A percentile compares a stretch with the other conserved stretches of the same genome.
Conservation (phyloP, 768 basidiomycete genomes). For the Auriculariales sp. region DNA sequence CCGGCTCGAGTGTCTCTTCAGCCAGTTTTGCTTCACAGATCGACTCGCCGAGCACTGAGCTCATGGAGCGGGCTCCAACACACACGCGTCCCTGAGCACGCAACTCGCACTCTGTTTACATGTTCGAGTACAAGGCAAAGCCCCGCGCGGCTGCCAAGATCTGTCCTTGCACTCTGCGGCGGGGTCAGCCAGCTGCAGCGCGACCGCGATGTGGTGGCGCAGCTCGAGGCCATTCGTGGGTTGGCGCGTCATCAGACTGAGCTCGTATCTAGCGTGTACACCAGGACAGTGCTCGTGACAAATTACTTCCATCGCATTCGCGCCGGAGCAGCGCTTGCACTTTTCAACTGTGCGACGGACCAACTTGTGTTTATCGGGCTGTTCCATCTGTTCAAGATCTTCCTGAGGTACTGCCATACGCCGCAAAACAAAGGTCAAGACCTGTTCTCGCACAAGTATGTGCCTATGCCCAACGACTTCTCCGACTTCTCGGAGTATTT, state of each 20-base stretch:
- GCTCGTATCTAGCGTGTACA: conserved; percentile 80
- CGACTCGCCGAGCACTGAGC: too few species aligned
- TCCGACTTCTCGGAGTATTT: conserved; percentile 86
- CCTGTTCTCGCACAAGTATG: conserved; percentile 73
- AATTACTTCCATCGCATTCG: conserved; percentile 96
- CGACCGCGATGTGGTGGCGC: conserved; percentile 93
- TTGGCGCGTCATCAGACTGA: conserved; percentile 67
- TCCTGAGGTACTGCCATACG: conserved; percentile 80
- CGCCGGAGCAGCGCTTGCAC: conserved; percentile 79
- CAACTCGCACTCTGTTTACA: too few species aligned
- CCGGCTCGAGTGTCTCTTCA: too few species aligned
- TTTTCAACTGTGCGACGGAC: conserved; percentile 81
- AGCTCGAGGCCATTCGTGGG: conserved; percentile 92
- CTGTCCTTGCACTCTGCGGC: too few species aligned
- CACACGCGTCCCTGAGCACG: too few species aligned
- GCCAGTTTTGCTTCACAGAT: too few species aligned
- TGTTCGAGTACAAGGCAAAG: too few species aligned
- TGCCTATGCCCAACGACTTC: conserved; percentile 94
- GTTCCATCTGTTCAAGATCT: conserved; percentile 92
- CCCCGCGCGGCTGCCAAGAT: too few species aligned
- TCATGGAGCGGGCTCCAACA: too few species aligned
- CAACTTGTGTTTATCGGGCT: conserved; percentile 78
- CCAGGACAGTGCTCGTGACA: conserved; percentile 84
- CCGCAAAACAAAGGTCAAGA: conserved; percentile 71
- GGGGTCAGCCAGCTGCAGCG: conserved; percentile 92